Conservation (phyloP, 108 stramenopile genomes). For the Aurantiochytrium sp. region DNA sequence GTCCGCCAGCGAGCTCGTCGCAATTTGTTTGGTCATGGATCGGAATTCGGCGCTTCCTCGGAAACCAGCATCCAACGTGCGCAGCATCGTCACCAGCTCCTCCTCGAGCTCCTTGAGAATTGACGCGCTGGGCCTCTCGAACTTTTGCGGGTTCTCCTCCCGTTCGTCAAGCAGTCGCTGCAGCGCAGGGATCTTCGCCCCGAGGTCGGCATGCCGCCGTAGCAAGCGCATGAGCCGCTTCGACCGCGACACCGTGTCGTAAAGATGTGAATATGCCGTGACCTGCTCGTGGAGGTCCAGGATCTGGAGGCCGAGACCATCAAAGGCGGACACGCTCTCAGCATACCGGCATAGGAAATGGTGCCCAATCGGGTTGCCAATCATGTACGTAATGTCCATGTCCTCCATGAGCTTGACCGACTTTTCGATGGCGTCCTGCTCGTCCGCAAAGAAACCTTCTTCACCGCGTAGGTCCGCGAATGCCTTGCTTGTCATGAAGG, state of each 20-base stretch:
- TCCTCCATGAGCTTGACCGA: background rate
- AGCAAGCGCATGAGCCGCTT: background rate
- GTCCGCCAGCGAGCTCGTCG: background rate
- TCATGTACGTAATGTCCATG: background rate
- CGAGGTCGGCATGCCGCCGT: background rate
- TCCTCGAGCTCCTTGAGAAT: background rate
- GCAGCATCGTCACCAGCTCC: background rate
- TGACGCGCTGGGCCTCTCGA: background rate
- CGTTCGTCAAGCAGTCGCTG: background rate
- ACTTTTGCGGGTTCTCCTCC: background rate
- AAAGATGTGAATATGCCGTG: background rate
- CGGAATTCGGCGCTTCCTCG: background rate
- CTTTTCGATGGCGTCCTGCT: background rate
- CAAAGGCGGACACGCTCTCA: background rate
- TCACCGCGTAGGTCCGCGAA: background rate
- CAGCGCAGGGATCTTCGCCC: background rate
- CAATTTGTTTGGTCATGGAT: background rate
- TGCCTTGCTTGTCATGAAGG: background rate
- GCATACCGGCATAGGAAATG: background rate
- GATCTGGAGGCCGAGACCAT: background rate
- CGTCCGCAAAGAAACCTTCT: background rate
- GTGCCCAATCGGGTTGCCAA: background rate
- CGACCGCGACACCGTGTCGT: background rate
- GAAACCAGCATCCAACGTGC: background rate
- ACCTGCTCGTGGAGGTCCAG: background rate